phyloP scores from a whole-genome alignment of 2,329 filamentous ascomycete species.

The Biscogniauxia mediterranea region DNA sequence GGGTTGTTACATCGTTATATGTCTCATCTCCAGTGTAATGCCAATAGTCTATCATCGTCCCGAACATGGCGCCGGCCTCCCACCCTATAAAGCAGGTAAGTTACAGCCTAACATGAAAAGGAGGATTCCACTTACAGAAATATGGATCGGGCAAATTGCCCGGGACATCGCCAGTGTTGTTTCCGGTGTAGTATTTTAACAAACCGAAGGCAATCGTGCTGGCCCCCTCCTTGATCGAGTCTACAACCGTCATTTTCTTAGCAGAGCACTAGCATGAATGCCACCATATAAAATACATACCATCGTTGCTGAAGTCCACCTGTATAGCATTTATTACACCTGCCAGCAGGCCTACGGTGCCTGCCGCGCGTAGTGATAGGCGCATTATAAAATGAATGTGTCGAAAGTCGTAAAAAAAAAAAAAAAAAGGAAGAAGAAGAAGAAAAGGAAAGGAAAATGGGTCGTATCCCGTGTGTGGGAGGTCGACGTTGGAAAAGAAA shows the following conservation, averaged over 20 bases:
- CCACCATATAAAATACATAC: slow-evolving; percentile 24
- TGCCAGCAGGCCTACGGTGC: slow-evolving; percentile 30
- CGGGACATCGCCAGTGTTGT: slow-evolving; percentile 56
- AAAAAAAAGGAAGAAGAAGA: slow-evolving; percentile 12
- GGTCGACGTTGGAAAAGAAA: too few relatives aligned
- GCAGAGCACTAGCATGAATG: slow-evolving; percentile 34
- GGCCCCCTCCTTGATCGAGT: slow-evolving; percentile 45
- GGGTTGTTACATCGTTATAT: slow-evolving; percentile 59
- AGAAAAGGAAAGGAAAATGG: slow-evolving; percentile 9
- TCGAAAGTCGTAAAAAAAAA: slow-evolving; percentile 8
- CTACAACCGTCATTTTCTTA: slow-evolving; percentile 39
- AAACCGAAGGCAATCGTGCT: slow-evolving; percentile 34
- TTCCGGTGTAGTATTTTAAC: slow-evolving; percentile 43
- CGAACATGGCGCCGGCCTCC: slow-evolving; percentile 72
- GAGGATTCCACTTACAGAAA: slow-evolving; percentile 53
- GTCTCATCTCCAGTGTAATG: slow-evolving; percentile 63
- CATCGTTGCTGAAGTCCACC: slow-evolving; percentile 33
- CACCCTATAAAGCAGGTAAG: slow-evolving; percentile 50
- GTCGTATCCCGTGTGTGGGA: too few relatives aligned
- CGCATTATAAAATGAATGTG: slow-evolving; percentile 24
- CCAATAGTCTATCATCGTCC: slow-evolving; percentile 71
- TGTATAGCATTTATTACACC: slow-evolving; percentile 29
- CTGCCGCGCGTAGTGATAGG: slow-evolving; percentile 21
- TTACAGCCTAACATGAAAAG: neutral
- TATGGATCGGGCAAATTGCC: slow-evolving; percentile 60